A percentile compares a stretch with the other conserved stretches of the same genome.
phyloP scores from a whole-genome alignment of 2,329 filamentous ascomycete species.

The Trichophyton equinum region DNA sequence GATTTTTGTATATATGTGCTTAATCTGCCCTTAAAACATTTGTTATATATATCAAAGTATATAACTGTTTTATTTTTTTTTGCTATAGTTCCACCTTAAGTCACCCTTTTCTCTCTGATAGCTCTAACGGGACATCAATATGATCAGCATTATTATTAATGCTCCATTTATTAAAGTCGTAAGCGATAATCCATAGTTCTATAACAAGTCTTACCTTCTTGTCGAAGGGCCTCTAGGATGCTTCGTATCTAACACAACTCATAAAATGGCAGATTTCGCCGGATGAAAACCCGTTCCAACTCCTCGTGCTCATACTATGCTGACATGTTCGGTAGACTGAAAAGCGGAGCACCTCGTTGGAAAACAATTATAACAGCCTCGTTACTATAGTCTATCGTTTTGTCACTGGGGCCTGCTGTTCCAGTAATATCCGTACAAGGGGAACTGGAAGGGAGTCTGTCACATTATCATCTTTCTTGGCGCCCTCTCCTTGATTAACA shows the following conservation, averaged over 20 bases:
- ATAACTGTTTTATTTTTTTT: neutral
- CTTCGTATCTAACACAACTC: neutral
- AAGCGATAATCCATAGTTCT: neutral
- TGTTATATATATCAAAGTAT: neutral
- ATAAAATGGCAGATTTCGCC: neutral
- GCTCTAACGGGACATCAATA: neutral
- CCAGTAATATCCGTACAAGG: conserved; percentile 28
- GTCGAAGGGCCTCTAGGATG: neutral
- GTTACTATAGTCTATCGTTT: neutral
- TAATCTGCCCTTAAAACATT: neutral
- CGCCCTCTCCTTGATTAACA: conserved; percentile 10
- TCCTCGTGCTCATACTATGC: neutral
- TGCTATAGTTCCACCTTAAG: neutral
- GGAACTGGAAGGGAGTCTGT: conserved; percentile 35
- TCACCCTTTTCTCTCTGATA: too few species aligned
- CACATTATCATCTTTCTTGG: conserved; percentile 3
- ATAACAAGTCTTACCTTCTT: neutral
- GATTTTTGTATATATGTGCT: neutral
- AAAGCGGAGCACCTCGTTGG: neutral
- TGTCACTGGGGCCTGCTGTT: neutral
- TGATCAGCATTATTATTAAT: neutral
- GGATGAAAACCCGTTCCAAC: neutral
- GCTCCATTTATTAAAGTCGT: neutral
- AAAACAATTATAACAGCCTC: neutral
- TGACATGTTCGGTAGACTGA: neutral